Evolutionary conservation across 2,329 filamentous ascomycete genomes (phyloP).

Genomic region (Pestalotiopsis sp.): DNA sequence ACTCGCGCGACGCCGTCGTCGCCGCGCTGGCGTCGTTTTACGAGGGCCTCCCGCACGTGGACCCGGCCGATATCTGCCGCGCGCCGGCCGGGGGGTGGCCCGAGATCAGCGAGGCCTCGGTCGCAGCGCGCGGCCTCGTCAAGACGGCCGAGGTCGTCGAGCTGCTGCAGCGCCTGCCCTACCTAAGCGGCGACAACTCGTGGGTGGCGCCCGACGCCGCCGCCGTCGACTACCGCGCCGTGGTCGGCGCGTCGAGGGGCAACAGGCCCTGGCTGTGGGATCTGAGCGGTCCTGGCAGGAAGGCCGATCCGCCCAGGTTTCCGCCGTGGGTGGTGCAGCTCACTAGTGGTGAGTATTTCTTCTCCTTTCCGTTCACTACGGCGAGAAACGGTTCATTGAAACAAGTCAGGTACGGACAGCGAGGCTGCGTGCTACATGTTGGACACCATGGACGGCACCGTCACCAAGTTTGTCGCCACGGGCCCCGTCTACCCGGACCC

Average conservation of each 20-base stretch:
- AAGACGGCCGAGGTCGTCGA: background rate
- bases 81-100: slow-evolving; percentile 1
- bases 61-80: background rate
- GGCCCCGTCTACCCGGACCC: background rate
- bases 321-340: background rate
- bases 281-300: background rate
- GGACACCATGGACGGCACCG: background rate
- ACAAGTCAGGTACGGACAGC: background rate
- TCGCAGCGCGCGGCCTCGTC: background rate
- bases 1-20: background rate
- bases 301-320: background rate
- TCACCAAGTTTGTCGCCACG: background rate
- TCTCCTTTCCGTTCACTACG: background rate
- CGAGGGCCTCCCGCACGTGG: background rate
- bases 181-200: background rate
- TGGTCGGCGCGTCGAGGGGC: background rate
- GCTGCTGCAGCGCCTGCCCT: background rate
- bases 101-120: background rate
- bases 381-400: background rate
- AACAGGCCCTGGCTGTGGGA: background rate
- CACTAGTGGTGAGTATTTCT: background rate
- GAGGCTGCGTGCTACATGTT: background rate
- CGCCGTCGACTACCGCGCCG: background rate
- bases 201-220: background rate
- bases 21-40: background rate